phyloP scores from a whole-genome alignment of 1,284 basidiomycete genomes.

The Filobasidium uniguttulatum region DNA sequence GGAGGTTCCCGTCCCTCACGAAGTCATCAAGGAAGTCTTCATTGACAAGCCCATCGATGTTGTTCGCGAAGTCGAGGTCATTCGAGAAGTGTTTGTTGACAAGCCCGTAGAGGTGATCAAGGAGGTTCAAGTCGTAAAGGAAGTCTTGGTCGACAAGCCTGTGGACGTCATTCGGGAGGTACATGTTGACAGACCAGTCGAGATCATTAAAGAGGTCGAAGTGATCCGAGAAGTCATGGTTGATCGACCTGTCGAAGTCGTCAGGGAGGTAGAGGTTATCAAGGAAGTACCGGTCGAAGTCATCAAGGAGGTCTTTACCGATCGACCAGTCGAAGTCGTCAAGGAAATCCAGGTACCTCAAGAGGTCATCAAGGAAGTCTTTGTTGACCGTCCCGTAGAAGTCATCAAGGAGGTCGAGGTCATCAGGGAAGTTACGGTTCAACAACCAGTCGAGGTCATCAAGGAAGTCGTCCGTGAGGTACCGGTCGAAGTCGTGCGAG shows the following conservation, averaged over 20 bases:
- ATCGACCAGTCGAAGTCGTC: conserved; percentile 19
- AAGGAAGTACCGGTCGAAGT: conserved; percentile 17
- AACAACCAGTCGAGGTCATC: conserved; percentile 25
- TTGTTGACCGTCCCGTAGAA: conserved; percentile 18
- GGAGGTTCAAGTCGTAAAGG: conserved; percentile 17
- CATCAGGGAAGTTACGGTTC: conserved; percentile 23
- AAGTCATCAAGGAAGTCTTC: conserved; percentile 25
- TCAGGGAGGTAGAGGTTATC: conserved; percentile 22
- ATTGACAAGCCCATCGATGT: conserved; percentile 21
- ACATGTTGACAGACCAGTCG: conserved; percentile 17
- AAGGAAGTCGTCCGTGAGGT: conserved; percentile 16
- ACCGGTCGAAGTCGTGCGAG: conserved; percentile 19
- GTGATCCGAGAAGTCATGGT: conserved; percentile 23
- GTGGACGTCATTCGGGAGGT: conserved; percentile 21
- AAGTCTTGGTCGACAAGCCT: conserved; percentile 26
- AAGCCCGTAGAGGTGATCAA: conserved; percentile 22
- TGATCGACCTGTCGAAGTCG: conserved; percentile 25
- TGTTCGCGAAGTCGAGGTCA: conserved; percentile 15
- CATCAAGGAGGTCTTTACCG: conserved; percentile 24
- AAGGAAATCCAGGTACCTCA: conserved; percentile 11
- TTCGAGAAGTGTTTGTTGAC: conserved; percentile 15
- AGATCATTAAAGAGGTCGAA: conserved; percentile 20
- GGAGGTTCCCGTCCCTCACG: conserved; percentile 23
- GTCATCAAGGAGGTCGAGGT: conserved; percentile 20
- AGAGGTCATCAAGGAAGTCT: conserved; percentile 16